Conservation (phyloP, 164 flowering plant species). For the Kalanchoe fedtschenkoi region DNA sequence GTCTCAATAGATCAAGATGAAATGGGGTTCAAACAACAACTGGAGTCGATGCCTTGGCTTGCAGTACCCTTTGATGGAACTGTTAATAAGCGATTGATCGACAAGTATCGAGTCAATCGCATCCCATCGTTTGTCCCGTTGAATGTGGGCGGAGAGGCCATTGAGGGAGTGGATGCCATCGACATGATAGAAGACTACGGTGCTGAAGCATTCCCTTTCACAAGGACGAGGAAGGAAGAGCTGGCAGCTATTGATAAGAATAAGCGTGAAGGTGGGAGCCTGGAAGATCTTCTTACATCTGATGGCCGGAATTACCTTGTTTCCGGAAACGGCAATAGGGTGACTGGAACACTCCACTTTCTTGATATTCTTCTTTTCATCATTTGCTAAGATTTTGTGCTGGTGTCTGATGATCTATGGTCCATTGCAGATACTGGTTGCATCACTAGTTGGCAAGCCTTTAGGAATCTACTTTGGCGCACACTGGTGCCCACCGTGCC, state of each 20-base stretch:
- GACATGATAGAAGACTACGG: constrained; percentile 45
- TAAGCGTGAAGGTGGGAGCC: constrained; percentile 25
- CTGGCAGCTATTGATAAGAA: constrained; percentile 29
- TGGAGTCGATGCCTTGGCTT: constrained; percentile 50
- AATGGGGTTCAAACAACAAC: constrained; percentile 29
- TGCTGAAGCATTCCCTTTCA: constrained; percentile 44
- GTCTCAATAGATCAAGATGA: constrained; percentile 42
- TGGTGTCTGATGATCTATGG: too few relatives aligned
- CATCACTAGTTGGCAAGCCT: constrained; percentile 41
- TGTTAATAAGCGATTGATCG: constrained; percentile 17
- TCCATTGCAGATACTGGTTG: constrained; percentile 27
- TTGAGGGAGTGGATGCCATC: constrained; percentile 24
- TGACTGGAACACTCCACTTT: too few relatives aligned
- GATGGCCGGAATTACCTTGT: constrained; percentile 25
- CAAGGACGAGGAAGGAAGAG: constrained; percentile 28
- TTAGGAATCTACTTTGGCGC: constrained; percentile 58
- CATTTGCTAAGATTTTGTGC: too few relatives aligned
- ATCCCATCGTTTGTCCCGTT: constrained; percentile 40
- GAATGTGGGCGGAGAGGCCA: constrained; percentile 15
- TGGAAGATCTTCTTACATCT: constrained; percentile 32
- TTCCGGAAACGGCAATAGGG: constrained; percentile 30
- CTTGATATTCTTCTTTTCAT: too few relatives aligned
- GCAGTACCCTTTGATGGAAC: constrained; percentile 33
- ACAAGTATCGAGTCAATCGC: constrained; percentile 18
- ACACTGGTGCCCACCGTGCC: constrained; percentile 53